Evolutionary conservation across 2,329 filamentous ascomycete species (phyloP), one percentile per base, ranked within the genome.

Genomic region (Colletotrichum salicis): DNA sequence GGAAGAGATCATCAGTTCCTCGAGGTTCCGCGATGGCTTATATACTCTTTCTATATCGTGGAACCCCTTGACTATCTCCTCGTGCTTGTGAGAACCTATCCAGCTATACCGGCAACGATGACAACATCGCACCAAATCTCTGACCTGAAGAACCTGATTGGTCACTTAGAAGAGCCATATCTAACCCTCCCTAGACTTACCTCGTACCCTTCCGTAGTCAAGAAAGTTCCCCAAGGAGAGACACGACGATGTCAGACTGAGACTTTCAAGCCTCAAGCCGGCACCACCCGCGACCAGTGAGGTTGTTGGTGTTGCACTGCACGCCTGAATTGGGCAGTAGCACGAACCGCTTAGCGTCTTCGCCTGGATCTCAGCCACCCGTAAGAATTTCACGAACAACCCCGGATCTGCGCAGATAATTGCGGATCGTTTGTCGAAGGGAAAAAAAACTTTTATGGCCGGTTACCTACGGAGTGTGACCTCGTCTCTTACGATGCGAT

Each of bases 101-200:
- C 19, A 41, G 22, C 22, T 13, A 5, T 7, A n/a, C 22, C 29
- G 2, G 2, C 27, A 64, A 59, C 29, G 35, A 72, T 61, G 62
- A 56, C 60, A 70, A 63, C 52, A 73, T 64, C 58, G 55, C 55
- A 61, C n/a, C 56, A 52, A 24, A 27, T 33, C 35, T n/a, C n/a
- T 45, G 8, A 35, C 27, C 8, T 29, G 27, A 27, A 33, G 4
- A 35, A 52, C n/a, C 27, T 13, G 22, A 48, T 31, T 52, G 29
- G 59, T 19, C 6, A 48, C 41, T 19, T 12, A 27, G n/a, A 5
- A 19, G 19, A 51, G 41, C 59, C 12, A 62, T 22, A 24, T 22
- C 59, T 35, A 24, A 29, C 45, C 24, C 37, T 22, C 15, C 19
- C 7, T 33, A 48, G 5, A 29, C 45, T 13, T 19, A n/a, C 15